Conservation (phyloP, 2,329 filamentous ascomycete genomes). For the Sarocladium kiliense region DNA sequence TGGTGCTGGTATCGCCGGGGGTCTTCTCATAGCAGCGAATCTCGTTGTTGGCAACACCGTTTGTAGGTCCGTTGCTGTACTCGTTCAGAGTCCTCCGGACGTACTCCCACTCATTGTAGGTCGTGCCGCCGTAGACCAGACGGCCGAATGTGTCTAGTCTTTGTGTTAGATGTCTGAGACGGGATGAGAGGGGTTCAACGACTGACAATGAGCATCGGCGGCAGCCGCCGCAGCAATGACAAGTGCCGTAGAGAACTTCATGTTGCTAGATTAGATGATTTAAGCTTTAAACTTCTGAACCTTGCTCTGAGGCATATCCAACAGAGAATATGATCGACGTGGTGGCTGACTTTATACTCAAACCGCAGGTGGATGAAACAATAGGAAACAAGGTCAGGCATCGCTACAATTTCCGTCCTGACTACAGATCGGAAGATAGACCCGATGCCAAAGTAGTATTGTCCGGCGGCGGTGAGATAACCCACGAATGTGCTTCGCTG, state of each 20-base stretch:
- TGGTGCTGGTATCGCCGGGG: slow-evolving; percentile 36
- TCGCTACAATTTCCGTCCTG: background rate
- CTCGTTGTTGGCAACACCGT: slow-evolving; percentile 38
- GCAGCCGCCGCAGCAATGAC: background rate
- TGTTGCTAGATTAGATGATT: background rate
- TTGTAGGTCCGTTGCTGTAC: slow-evolving; percentile 44
- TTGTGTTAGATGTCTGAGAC: background rate
- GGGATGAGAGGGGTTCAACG: background rate
- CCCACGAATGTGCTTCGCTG: slow-evolving; percentile 6
- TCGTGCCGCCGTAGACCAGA: slow-evolving; percentile 24
- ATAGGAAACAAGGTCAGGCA: background rate
- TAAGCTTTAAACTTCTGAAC: too few relatives aligned
- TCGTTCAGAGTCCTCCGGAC: slow-evolving; percentile 44
- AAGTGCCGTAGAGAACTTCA: slow-evolving; percentile 7
- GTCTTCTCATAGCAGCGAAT: slow-evolving; percentile 47
- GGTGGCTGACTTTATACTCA: background rate
- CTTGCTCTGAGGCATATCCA: background rate
- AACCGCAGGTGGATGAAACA: background rate
- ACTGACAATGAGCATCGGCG: slow-evolving; percentile 34
- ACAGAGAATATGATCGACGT: background rate
- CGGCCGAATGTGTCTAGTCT: slow-evolving; percentile 35
- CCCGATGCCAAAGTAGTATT: background rate
- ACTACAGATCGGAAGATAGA: background rate
- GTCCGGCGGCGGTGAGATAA: background rate
- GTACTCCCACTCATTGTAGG: slow-evolving; percentile 38